Conservation (phyloP, 805 yeast genomes). For the Ogataea allantospora region DNA sequence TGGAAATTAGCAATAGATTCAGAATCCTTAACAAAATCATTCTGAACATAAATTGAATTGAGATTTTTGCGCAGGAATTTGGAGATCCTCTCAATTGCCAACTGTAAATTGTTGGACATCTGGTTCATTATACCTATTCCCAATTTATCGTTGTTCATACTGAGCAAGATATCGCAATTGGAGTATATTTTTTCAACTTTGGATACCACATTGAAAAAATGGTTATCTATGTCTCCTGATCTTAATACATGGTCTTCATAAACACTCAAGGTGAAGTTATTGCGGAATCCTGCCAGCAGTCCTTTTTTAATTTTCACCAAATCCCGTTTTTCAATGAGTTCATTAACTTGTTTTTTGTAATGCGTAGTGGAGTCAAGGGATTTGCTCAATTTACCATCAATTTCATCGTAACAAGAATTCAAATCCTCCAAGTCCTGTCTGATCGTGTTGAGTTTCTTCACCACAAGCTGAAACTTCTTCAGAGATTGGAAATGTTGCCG, state of each 20-base stretch:
- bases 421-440: conserved; percentile 30
- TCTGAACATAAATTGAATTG: conserved; percentile 24
- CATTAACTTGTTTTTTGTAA: conserved; percentile 20
- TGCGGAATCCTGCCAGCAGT: conserved; percentile 51
- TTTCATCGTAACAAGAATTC: conserved; percentile 24
- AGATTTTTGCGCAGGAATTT: conserved; percentile 36
- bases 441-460: conserved; percentile 37
- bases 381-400: conserved; percentile 25
- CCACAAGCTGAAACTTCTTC: conserved; percentile 44
- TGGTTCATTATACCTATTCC: conserved; percentile 66
- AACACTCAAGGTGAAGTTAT: conserved; percentile 65
- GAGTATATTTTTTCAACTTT: conserved; percentile 65
- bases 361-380: conserved; percentile 25
- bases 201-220: conserved; percentile 56
- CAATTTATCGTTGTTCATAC: conserved; percentile 62
- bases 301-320: conserved; percentile 48
- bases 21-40: conserved; percentile 18
- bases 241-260: conserved; percentile 64
- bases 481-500: conserved; percentile 52
- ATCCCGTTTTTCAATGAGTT: conserved; percentile 33
- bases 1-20: conserved; percentile 29
- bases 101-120: conserved; percentile 49
- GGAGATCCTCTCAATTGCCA: conserved; percentile 55
- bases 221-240: conserved; percentile 41
- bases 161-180: conserved; percentile 67